Conservation (phyloP, 129 eudicot genomes). For the Chrysanthemum makinoi region DNA sequence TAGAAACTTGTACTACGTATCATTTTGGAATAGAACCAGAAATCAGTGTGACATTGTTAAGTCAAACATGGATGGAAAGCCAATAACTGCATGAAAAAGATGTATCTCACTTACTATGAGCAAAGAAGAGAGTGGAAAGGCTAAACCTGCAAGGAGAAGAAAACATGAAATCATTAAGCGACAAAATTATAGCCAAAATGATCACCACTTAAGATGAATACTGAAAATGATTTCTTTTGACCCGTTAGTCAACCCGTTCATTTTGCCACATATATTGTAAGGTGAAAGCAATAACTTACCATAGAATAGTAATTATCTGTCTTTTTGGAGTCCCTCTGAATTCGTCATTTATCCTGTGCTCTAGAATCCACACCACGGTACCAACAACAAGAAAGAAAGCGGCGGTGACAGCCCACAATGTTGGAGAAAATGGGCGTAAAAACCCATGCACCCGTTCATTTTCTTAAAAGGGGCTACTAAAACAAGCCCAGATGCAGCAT, state of each 20-base stretch:
- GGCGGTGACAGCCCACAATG: conserved; percentile 74
- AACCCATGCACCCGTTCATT: conserved; percentile 92
- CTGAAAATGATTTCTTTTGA: background rate
- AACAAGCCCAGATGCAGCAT: conserved; percentile 78
- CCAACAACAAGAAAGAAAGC: conserved; percentile 75
- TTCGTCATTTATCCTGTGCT: conserved; percentile 80
- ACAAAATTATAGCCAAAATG: conserved; percentile 1
- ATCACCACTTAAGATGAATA: too few species aligned
- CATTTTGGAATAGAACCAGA: background rate
- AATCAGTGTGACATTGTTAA: conserved; percentile 1
- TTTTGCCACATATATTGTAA: background rate
- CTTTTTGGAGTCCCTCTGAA: conserved; percentile 80
- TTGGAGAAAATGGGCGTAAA: conserved; percentile 75
- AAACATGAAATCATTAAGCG: conserved; percentile 15
- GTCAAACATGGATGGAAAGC: background rate
- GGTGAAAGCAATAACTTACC: conserved; percentile 41
- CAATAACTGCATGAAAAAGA: conserved; percentile 12
- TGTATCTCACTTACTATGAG: conserved; percentile 68
- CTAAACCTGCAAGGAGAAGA: conserved; percentile 70
- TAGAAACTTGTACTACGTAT: background rate
- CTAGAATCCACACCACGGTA: conserved; percentile 79
- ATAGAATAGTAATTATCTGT: conserved; percentile 74
- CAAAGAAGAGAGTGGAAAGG: conserved; percentile 81
- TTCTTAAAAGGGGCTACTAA: conserved; percentile 76
- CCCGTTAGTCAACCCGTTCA: background rate